These are phyloP conservation scores for Russula compacta DNA, from an alignment of 768 basidiomycete genomes.

Conservation along the genomic window DNA sequence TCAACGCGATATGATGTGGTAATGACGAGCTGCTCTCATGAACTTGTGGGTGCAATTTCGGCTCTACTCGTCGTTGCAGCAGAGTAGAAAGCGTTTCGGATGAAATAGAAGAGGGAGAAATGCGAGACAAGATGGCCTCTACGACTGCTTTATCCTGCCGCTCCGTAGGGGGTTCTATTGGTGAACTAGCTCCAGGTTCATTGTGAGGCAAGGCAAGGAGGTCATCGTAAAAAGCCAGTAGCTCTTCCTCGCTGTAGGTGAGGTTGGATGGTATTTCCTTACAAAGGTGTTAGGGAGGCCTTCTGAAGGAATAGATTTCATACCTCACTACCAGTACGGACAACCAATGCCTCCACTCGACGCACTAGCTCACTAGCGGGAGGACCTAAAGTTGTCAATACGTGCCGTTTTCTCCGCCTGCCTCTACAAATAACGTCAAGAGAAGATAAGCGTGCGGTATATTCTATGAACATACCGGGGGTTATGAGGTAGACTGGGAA, in stretches of 20 bases:
- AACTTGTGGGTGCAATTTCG: background rate
- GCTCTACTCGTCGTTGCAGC: background rate
- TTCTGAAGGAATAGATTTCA: background rate
- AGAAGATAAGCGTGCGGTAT: too few relatives aligned
- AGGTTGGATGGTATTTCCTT: background rate
- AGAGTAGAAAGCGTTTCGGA: slow-evolving; percentile 3
- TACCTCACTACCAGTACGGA: background rate
- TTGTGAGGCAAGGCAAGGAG: slow-evolving; percentile 27
- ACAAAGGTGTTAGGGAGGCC: background rate
- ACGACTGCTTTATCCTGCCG: slow-evolving; percentile 23
- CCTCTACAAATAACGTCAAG: background rate
- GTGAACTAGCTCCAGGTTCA: slow-evolving; percentile 5
- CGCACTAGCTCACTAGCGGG: slow-evolving; percentile 4
- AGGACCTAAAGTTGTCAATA: background rate
- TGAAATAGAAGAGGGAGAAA: background rate
- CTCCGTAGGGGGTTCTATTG: slow-evolving; percentile 1
- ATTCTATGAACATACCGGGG: background rate
- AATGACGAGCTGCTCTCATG: background rate
- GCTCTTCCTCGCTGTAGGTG: slow-evolving; percentile 30
- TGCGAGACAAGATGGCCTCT: slow-evolving; percentile 25
- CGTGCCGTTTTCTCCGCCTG: background rate
- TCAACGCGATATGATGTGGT: background rate
- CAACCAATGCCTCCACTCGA: slow-evolving; percentile 14
- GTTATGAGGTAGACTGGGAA: background rate
- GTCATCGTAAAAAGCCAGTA: slow-evolving; percentile 35